These are phyloP conservation scores for Schizosaccharomyces lindneri DNA, from an alignment of 805 yeast species.

Conservation along the genomic window DNA sequence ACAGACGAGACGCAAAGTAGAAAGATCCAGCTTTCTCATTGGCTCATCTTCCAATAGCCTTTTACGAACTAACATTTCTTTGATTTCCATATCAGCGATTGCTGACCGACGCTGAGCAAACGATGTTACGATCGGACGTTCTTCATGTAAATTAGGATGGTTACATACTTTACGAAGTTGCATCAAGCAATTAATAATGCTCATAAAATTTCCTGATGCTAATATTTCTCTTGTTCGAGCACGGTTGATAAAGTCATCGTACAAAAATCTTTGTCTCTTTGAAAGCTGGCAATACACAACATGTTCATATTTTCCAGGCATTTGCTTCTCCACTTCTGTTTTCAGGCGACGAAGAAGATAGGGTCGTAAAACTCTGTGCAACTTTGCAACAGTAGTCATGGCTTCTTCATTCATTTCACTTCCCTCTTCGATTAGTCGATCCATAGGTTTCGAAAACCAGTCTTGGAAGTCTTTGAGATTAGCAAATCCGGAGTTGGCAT, in stretches of 20 bases:
- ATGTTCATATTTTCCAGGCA: slow-evolving; percentile 96
- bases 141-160: slow-evolving; percentile 90
- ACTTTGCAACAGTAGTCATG: slow-evolving; percentile 54
- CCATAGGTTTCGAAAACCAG: slow-evolving; percentile 97
- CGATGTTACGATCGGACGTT: slow-evolving; percentile 79
- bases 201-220: slow-evolving; percentile 79
- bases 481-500: slow-evolving; percentile 81
- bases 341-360: slow-evolving; percentile 74
- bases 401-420: slow-evolving; percentile 46
- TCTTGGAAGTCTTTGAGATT: slow-evolving; percentile 86
- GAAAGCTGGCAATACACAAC: slow-evolving; percentile 77
- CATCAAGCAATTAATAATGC: slow-evolving; percentile 92
- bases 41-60: slow-evolving; percentile 12
- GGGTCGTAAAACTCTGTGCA: slow-evolving; percentile 86
- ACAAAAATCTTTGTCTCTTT: slow-evolving; percentile 70
- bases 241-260: slow-evolving; percentile 91
- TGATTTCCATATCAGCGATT: slow-evolving; percentile 21
- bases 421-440: slow-evolving; percentile 54
- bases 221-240: slow-evolving; percentile 86
- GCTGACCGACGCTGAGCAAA: slow-evolving; percentile 51
- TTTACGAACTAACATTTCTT: slow-evolving; percentile 19
- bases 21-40: slow-evolving; percentile 20
- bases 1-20: slow-evolving; percentile 37
- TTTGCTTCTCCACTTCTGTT: slow-evolving; percentile 91
- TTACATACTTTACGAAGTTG: slow-evolving; percentile 90